A percentile compares a stretch with the other conserved stretches of the same genome.
Conservation (phyloP, 2,329 filamentous ascomycete species). For the Colletotrichum aenigma region DNA sequence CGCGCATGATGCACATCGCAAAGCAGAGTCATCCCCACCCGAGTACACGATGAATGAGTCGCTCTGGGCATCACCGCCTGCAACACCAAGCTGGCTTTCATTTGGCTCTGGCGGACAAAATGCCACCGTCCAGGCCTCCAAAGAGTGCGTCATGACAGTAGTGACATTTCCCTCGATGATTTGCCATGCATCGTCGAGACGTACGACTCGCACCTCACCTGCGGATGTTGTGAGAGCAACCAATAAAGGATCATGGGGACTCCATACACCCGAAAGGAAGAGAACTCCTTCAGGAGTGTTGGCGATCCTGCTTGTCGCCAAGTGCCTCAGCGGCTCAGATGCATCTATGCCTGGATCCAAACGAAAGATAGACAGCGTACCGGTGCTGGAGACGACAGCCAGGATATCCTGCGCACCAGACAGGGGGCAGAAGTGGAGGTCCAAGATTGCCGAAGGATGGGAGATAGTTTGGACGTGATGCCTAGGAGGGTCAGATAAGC, state of each 20-base stretch:
- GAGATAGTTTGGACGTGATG: conserved; percentile 60
- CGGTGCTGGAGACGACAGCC: conserved; percentile 80
- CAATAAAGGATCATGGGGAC: conserved; percentile 57
- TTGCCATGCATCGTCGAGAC: conserved; percentile 45
- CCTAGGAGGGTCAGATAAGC: conserved; percentile 36
- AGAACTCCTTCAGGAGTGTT: conserved; percentile 63
- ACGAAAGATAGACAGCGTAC: conserved; percentile 68
- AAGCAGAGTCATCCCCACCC: conserved; percentile 77
- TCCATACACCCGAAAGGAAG: conserved; percentile 77
- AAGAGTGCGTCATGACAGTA: conserved; percentile 51
- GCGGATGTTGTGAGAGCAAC: conserved; percentile 76
- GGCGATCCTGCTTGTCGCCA: conserved; percentile 49
- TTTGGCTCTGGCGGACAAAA: conserved; percentile 48
- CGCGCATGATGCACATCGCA: conserved; percentile 51
- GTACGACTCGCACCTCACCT: conserved; percentile 64
- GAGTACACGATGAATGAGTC: conserved; percentile 57
- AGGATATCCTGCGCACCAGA: conserved; percentile 56
- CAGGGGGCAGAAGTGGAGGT: conserved; percentile 78
- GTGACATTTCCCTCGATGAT: conserved; percentile 35
- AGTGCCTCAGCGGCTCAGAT: conserved; percentile 37
- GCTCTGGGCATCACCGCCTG: conserved; percentile 2
- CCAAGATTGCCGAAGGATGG: conserved; percentile 78
- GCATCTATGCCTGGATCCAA: conserved; percentile 44
- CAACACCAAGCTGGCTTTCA: neutral
- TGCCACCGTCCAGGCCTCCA: conserved; percentile 78